A percentile compares a stretch with the other conserved stretches of the same genome.
Evolutionary conservation across 1,139 yeast genomes (phyloP).

Genomic region (Yamadazyma pseudoaaseri): DNA sequence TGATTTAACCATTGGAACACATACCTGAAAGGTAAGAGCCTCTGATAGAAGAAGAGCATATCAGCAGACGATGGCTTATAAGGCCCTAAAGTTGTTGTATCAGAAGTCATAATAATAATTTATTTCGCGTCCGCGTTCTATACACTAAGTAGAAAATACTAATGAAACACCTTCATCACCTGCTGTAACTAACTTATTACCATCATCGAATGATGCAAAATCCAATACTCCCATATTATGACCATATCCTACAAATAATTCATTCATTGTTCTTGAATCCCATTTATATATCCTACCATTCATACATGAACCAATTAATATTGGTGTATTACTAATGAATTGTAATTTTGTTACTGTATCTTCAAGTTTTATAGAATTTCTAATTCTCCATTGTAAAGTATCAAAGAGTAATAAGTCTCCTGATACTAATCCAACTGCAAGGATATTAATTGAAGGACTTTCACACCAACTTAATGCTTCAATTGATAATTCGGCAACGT

Average conservation of each 20-base stretch:
- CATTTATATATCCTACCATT: constrained; percentile 84
- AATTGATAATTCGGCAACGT: constrained; percentile 71
- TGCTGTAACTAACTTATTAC: constrained; percentile 80
- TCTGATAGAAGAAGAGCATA: constrained; percentile 73
- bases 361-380: constrained; percentile 65
- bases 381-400: constrained; percentile 79
- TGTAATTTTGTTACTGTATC: constrained; percentile 83
- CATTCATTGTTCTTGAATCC: constrained; percentile 85
- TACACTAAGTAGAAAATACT: constrained; percentile 43
- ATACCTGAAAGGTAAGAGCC: constrained; percentile 67
- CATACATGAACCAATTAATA: constrained; percentile 72
- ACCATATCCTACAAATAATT: constrained; percentile 77
- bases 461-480: constrained; percentile 87
- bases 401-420: constrained; percentile 85
- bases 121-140: constrained; percentile 9
- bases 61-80: constrained; percentile 59
- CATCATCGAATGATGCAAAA: constrained; percentile 63
- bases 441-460: constrained; percentile 49
- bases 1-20: constrained; percentile 89
- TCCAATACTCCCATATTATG: constrained; percentile 94
- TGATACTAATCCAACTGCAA: constrained; percentile 87
- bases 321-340: constrained; percentile 58
- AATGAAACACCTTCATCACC: constrained; percentile 96
- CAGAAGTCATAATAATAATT: background rate
- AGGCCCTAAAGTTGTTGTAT: no score